Conservation (phyloP, 306 rosid species). For the Cucumis hystrix region DNA sequence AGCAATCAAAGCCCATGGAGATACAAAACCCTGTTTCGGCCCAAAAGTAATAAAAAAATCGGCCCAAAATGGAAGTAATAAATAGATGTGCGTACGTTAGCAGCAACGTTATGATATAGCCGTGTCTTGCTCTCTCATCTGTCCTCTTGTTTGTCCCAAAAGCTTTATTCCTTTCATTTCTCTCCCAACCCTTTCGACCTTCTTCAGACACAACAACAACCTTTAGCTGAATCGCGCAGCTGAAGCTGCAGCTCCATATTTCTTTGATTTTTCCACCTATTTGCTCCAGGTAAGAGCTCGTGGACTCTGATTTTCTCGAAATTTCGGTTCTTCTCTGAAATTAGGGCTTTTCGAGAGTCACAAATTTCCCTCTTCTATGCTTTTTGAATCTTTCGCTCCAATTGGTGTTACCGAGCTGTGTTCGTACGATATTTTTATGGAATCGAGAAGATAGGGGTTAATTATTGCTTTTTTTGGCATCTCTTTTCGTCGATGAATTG, state of each 20-base stretch:
- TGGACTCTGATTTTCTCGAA: not conserved
- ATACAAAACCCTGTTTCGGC: not conserved
- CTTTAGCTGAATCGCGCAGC: not conserved
- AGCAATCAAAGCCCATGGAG: not conserved
- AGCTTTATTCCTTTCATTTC: not conserved
- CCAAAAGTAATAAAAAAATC: not conserved
- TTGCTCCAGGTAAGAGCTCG: not conserved
- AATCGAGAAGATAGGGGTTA: not conserved
- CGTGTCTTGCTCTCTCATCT: not conserved
- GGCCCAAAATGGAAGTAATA: not conserved
- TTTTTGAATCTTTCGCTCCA: not conserved
- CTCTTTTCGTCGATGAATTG: not conserved
- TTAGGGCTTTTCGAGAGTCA: not conserved
- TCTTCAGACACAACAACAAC: not conserved
- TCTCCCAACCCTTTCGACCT: not conserved
- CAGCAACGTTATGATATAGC: not conserved
- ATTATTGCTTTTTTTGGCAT: not conserved
- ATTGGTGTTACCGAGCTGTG: not conserved
- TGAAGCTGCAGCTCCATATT: not conserved
- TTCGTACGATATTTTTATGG: not conserved
- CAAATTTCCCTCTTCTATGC: not conserved
- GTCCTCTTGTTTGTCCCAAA: not conserved
- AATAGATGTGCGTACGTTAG: slow-evolving; percentile 2
- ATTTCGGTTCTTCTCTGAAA: not conserved
- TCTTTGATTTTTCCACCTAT: not conserved